These are phyloP conservation scores for Gossypium gossypioides DNA, from an alignment of 441 rosid genomes.

Conservation along the genomic window DNA sequence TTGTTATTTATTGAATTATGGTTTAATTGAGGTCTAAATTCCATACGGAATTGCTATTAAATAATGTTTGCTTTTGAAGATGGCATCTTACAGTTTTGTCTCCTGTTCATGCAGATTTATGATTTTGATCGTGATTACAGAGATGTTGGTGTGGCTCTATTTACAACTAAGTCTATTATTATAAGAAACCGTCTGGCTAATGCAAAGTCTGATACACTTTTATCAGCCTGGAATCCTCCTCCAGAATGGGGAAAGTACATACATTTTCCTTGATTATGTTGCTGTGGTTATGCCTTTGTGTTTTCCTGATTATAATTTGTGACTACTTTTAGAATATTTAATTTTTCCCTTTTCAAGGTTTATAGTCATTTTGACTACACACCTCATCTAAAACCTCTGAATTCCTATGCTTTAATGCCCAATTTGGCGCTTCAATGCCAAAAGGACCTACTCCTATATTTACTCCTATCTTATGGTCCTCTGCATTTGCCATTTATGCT, in stretches of 20 bases:
- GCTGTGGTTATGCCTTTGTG: not conserved
- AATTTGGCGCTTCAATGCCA: not conserved
- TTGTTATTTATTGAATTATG: not conserved
- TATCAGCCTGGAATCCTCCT: conserved; percentile 98
- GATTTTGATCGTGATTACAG: conserved; percentile 94
- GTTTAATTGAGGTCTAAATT: conserved; percentile 5
- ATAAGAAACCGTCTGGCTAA: conserved; percentile 71
- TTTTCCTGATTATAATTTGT: conserved; percentile 4
- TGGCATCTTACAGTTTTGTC: conserved; percentile 14
- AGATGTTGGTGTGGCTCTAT: conserved; percentile 82
- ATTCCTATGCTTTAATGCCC: not conserved
- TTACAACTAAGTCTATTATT: conserved; percentile 74
- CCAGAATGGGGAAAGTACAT: conserved; percentile 95
- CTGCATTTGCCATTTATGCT: not conserved
- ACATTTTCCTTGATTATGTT: conserved; percentile 4
- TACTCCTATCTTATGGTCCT: not conserved
- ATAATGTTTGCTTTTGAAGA: not conserved
- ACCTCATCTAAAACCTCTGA: not conserved
- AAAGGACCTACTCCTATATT: not conserved
- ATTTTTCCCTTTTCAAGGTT: not conserved
- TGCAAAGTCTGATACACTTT: conserved; percentile 84
- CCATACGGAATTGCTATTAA: not conserved
- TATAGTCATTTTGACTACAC: not conserved
- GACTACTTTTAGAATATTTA: not conserved
- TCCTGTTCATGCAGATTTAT: conserved; percentile 49